Evolutionary conservation across 2,329 filamentous ascomycete genomes (phyloP), one percentile per base, ranked within the genome.

Genomic region (Aureobasidium sp.): DNA sequence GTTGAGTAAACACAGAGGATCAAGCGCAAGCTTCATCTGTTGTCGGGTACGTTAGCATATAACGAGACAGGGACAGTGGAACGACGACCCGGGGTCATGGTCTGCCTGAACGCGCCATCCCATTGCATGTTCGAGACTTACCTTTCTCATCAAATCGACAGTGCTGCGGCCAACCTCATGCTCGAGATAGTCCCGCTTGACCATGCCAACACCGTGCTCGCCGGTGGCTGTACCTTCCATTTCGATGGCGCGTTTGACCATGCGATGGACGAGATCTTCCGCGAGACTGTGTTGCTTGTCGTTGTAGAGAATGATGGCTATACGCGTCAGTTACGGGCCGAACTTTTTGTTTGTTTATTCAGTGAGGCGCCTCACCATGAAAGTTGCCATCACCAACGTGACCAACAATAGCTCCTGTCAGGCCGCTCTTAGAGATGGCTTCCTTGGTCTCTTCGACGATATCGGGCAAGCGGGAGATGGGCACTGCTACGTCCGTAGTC

Each of bases 171-270:
- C 89, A 44, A 94, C 78, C 75, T 95, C 90, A 69, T 92, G 87
- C 10, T 85, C 81, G 47, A 95, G 79, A 70, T 93, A 93, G 71
- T 94, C 90, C 67, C 90, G 80, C 82, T 95, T 95, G 62, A 93
- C 88, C 52, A 95, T 77, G 7, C 90, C 90, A 59, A 94, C 86
- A 45, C 90, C 90, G 73, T 95, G 90, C 74, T 95, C 90, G 59
- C 90, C 90, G 13, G 90, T 92, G 1, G 91, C 89, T 0, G 90
- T 94, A 9, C 90, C 90, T 74, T 94, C 90, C 70, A 74, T 72
- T 75, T 91, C 88, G 53, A 95, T 86, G 0, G 90, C 90, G 64
- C 88, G 81, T 81, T 92, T 91, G 61, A 93, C 89, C 90, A 94
- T 94, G 62, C 85, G 81, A 71, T 92, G 88, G 30, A 94, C 88